Base-by-base conservation (phyloP, 192 early-diverging fungal genomes). In the Gaertneriomyces semiglobifer region DNA sequence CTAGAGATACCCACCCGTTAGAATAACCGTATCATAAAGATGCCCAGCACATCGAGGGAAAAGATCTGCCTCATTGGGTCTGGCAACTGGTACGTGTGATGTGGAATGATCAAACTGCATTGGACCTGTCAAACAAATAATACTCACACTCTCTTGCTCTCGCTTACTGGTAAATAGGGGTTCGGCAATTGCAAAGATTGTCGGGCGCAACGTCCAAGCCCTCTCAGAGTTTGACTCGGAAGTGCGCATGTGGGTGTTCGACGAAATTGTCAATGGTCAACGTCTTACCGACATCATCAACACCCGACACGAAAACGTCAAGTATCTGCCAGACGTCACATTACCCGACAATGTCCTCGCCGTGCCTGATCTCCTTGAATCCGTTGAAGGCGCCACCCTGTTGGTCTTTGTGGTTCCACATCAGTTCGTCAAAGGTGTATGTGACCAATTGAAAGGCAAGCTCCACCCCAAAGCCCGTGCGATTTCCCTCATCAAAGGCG, bases 271-370 rank as follows among this genome's bases (percentile, higher is more conserved):
- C 45, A 76, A 93, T 52, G 93, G 90, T 45, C 71, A 87, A 60
- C 90, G 90, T 45, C 83, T 98, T 41, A 92, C 94, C 11, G 90
- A 96, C 10, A 88, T 97, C 68, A 96, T 98, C 79, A 98, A 98
- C 84, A 88, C 81, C 18, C 74, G 83, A 59, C 94, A 97, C 77
- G 94, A 93, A 77, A 98, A 96, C 74, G 87, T 79, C 59, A 80
- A 77, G 46, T 80, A 79, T 55, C 82, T 99, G 38, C 93, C 95
- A 10, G 88, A 89, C 40, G 83, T 94, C 66, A 79, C 81, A 58
- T 77, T 99, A 61, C 93, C 96, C 3, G 72, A 82, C 10, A 96
- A 95, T 73, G 79, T 99, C 16, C 79, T 88, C 20, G 96, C 96
- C 16, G 83, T 87, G 45, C 85, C 96, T 3, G 90, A 95, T 74